Evolutionary conservation across 1,139 yeast genomes (phyloP).

Genomic region (Suhomyces chickasaworum): DNA sequence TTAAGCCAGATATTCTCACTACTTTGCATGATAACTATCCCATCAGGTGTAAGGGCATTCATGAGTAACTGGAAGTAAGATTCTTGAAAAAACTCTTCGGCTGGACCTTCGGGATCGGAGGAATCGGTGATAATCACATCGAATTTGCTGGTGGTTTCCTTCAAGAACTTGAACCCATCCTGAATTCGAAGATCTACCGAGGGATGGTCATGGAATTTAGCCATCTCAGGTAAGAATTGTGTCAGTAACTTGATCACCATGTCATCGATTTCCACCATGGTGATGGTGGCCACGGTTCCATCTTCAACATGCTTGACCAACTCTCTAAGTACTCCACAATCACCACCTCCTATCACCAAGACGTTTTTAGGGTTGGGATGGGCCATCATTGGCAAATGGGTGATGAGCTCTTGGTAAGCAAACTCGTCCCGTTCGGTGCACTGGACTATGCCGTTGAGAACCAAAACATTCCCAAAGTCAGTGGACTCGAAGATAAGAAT

Average conservation of each 20-base stretch:
- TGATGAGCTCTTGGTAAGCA: constrained; percentile 87
- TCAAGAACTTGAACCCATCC: constrained; percentile 86
- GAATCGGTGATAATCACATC: constrained; percentile 95
- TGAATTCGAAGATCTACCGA: constrained; percentile 74
- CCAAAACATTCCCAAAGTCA: constrained; percentile 81
- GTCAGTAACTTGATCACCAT: constrained; percentile 76
- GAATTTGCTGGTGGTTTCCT: constrained; percentile 47
- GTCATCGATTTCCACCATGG: constrained; percentile 89
- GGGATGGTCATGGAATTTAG: constrained; percentile 69
- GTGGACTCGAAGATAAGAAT: constrained; percentile 71
- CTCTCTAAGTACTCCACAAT: constrained; percentile 89
- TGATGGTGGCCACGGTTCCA: constrained; percentile 63
- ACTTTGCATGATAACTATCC: constrained; percentile 89
- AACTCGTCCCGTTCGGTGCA: constrained; percentile 89
- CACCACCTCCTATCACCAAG: constrained; percentile 91
- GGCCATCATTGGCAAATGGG: constrained; percentile 75
- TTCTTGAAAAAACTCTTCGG: constrained; percentile 86
- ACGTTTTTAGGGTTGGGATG: constrained; percentile 76
- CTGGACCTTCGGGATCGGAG: constrained; percentile 98
- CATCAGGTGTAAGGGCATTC: constrained; percentile 65
- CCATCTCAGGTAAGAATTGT: constrained; percentile 79
- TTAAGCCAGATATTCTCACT: constrained; percentile 93
- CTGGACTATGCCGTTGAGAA: constrained; percentile 83
- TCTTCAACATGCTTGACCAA: constrained; percentile 66
- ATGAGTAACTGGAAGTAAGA: constrained; percentile 74